These are phyloP conservation scores for Macrolepiota albuminosa DNA, from an alignment of 768 basidiomycete species.

Conservation along the genomic window DNA sequence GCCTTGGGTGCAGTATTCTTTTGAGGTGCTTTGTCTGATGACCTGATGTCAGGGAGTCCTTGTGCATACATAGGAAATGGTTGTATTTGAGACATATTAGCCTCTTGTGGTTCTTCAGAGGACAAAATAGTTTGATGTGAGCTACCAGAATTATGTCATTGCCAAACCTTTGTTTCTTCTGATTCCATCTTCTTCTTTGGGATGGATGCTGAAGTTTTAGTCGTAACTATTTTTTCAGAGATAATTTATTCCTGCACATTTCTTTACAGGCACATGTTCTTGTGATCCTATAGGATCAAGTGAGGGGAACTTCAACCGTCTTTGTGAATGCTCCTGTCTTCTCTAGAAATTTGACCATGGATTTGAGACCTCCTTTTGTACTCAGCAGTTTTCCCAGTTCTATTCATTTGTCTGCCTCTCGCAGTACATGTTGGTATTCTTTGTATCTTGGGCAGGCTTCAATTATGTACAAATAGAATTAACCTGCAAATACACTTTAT, in stretches of 20 bases:
- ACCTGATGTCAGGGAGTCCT: constrained; percentile 31
- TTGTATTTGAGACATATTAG: constrained; percentile 9
- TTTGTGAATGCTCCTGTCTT: too few species aligned
- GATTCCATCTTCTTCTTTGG: background rate
- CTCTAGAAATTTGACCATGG: too few species aligned
- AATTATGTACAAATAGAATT: too few species aligned
- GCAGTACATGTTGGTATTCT: too few species aligned
- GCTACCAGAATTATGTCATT: background rate
- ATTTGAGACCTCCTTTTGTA: too few species aligned
- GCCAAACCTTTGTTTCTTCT: background rate
- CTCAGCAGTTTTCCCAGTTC: too few species aligned
- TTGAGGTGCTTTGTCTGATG: background rate
- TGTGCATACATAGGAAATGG: constrained; percentile 51
- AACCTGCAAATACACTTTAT: too few species aligned
- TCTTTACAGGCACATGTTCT: background rate
- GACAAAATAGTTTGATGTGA: background rate
- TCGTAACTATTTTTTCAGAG: constrained; percentile 3
- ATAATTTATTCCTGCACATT: constrained; percentile 2
- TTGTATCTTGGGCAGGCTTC: too few species aligned
- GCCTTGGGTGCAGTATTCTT: constrained; percentile 4
- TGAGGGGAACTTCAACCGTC: background rate
- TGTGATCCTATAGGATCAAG: background rate
- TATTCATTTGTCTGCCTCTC: too few species aligned
- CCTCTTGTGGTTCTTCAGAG: background rate
- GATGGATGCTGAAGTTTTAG: background rate